phyloP scores from a whole-genome alignment of 257 asterid genomes.

The Nicotiana sylvestris region DNA sequence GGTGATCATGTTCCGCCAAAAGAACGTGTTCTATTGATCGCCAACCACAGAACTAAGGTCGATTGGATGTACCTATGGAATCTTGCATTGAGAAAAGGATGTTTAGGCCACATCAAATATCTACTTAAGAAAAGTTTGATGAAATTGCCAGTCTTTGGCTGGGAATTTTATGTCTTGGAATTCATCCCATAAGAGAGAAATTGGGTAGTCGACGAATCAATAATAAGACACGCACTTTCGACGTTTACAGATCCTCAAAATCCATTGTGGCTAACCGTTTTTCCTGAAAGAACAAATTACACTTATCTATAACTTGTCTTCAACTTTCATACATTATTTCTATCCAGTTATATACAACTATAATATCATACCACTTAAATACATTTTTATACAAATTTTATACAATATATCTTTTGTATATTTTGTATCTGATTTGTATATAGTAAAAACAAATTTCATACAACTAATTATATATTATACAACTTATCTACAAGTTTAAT shows the following conservation, averaged over 20 bases:
- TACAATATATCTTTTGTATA: too few species aligned
- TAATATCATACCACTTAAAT: too few species aligned
- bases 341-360: too few species aligned
- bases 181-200: constrained; percentile 78
- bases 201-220: constrained; percentile 67
- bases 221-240: constrained; percentile 45
- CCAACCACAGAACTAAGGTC: constrained; percentile 86
- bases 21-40: constrained; percentile 65
- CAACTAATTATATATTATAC: too few species aligned
- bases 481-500: too few species aligned
- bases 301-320: too few species aligned
- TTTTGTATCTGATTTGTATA: too few species aligned
- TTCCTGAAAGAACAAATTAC: constrained; percentile 95
- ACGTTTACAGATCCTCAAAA: constrained; percentile 46
- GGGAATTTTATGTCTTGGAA: constrained; percentile 77
- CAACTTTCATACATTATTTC: too few species aligned
- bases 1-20: constrained; percentile 58
- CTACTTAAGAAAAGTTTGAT: constrained; percentile 80
- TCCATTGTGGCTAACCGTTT: constrained; percentile 83
- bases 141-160: constrained; percentile 65
- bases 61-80: constrained; percentile 98
- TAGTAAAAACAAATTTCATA: too few species aligned
- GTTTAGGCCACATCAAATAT: constrained; percentile 63
- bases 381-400: too few species aligned
- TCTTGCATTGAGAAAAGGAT: constrained; percentile 62